These are phyloP conservation scores for Claviceps digitariae DNA, from an alignment of 2,329 filamentous ascomycete species.

Conservation along the genomic window DNA sequence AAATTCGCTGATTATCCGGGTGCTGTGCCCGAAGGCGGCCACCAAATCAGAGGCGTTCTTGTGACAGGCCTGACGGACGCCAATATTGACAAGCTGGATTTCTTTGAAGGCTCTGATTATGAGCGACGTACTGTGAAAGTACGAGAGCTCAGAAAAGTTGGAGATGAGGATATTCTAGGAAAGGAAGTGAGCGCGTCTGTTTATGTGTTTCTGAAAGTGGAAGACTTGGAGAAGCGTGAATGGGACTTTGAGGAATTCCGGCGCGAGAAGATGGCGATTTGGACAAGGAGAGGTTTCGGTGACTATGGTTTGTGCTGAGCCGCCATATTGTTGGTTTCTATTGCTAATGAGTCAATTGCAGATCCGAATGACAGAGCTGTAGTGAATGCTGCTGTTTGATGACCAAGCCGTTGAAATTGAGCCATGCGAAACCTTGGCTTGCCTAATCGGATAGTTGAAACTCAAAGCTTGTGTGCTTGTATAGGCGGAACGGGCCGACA, in stretches of 20 bases:
- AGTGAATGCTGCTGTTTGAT: neutral
- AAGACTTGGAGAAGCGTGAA: conserved; percentile 53
- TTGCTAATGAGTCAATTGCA: conserved; percentile 5
- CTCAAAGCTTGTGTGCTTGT: neutral
- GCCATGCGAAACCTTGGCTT: neutral
- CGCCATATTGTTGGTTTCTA: too few species aligned
- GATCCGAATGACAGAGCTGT: conserved; percentile 11
- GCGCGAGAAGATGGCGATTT: conserved; percentile 50
- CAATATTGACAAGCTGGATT: conserved; percentile 63
- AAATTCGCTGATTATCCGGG: conserved; percentile 64
- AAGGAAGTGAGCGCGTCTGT: conserved; percentile 41
- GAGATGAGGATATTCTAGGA: conserved; percentile 23
- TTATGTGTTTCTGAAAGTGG: conserved; percentile 47
- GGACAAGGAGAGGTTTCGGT: conserved; percentile 36
- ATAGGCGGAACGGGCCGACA: neutral
- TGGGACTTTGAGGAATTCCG: conserved; percentile 86
- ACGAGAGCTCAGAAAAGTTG: conserved; percentile 32
- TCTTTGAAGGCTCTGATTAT: conserved; percentile 73
- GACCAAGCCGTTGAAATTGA: too few species aligned
- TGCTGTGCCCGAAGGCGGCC: conserved; percentile 43
- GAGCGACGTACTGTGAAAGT: conserved; percentile 40
- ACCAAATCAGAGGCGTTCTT: conserved; percentile 58
- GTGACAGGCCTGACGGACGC: conserved; percentile 66
- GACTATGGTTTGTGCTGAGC: conserved; percentile 25
- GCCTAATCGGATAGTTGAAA: neutral